These are phyloP conservation scores for Xylariaceae sp. DNA, from an alignment of 2,329 filamentous ascomycete genomes.

Conservation along the genomic window DNA sequence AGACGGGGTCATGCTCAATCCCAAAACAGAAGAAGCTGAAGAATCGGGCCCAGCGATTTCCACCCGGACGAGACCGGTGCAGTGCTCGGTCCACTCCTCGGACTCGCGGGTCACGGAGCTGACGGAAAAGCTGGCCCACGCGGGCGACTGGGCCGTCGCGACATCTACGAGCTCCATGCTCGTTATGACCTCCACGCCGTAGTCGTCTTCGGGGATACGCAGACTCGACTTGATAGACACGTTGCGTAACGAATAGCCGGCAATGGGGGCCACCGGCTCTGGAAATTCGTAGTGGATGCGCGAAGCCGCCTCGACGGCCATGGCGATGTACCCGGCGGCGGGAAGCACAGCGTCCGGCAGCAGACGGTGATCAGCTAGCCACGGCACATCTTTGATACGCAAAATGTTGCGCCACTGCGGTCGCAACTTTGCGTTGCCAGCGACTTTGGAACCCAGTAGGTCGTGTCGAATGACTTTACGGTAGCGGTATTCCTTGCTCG, in stretches of 20 bases:
- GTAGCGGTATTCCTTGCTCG: slow-evolving; percentile 18
- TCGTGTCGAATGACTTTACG: slow-evolving; percentile 12
- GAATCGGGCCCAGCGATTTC: no score
- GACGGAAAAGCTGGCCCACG: slow-evolving; percentile 18
- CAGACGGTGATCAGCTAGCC: slow-evolving; percentile 20
- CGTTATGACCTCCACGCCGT: slow-evolving; percentile 19
- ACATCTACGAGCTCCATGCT: slow-evolving; percentile 7
- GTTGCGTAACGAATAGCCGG: slow-evolving; percentile 14
- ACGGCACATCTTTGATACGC: slow-evolving; percentile 11
- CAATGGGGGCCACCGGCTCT: background rate
- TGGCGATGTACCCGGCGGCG: slow-evolving; percentile 9
- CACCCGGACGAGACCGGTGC: slow-evolving; percentile 19
- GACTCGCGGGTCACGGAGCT: slow-evolving; percentile 11
- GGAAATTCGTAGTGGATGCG: background rate
- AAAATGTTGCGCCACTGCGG: slow-evolving; percentile 26
- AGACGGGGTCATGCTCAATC: no score
- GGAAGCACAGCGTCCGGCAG: slow-evolving; percentile 8
- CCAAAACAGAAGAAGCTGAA: no score
- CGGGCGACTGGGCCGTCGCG: background rate
- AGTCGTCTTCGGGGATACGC: slow-evolving; percentile 21
- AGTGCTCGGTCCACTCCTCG: slow-evolving; percentile 25
- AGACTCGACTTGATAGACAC: slow-evolving; percentile 10
- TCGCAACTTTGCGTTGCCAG: background rate
- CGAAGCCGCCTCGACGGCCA: slow-evolving; percentile 16
- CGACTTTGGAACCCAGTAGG: slow-evolving; percentile 16